Conservation (phyloP, 164 flowering plant species). For the Taxillus chinensis region DNA sequence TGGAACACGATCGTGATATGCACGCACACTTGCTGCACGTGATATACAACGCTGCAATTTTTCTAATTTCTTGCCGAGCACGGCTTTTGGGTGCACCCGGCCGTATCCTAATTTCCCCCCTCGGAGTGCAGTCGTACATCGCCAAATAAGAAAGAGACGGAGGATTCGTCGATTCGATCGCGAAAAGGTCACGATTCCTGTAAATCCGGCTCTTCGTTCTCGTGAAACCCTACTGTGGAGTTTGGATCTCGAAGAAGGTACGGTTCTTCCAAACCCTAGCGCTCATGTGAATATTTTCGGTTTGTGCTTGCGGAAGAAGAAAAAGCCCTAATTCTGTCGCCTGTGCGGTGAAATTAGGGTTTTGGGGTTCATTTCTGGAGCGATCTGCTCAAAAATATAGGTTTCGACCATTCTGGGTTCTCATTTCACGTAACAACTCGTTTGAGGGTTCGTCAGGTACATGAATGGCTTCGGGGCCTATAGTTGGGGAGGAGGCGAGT, state of each 20-base stretch:
- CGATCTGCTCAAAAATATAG: conserved; percentile 1
- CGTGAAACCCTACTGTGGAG: neutral
- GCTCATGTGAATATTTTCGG: neutral
- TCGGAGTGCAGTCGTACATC: neutral
- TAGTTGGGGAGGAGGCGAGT: conserved; percentile 22
- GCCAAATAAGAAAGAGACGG: neutral
- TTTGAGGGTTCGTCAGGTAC: conserved; percentile 19
- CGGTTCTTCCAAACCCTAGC: conserved; percentile 11
- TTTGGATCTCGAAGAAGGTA: conserved; percentile 11
- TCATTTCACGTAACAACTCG: neutral
- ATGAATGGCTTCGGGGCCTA: conserved; percentile 76
- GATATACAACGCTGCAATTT: neutral
- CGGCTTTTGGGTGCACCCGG: neutral
- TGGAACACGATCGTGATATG: neutral
- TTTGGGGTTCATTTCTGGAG: neutral
- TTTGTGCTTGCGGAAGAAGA: neutral
- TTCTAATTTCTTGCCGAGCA: neutral
- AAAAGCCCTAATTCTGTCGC: conserved; percentile 8
- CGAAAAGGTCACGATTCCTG: neutral
- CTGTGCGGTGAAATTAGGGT: conserved; percentile 13
- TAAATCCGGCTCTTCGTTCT: neutral
- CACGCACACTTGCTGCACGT: neutral
- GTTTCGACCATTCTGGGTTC: neutral
- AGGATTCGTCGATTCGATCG: conserved; percentile 1
- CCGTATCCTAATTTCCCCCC: neutral